Evolutionary conservation across 2,329 filamentous ascomycete genomes (phyloP).

Genomic region (Purpureocillium takamizusanense): DNA sequence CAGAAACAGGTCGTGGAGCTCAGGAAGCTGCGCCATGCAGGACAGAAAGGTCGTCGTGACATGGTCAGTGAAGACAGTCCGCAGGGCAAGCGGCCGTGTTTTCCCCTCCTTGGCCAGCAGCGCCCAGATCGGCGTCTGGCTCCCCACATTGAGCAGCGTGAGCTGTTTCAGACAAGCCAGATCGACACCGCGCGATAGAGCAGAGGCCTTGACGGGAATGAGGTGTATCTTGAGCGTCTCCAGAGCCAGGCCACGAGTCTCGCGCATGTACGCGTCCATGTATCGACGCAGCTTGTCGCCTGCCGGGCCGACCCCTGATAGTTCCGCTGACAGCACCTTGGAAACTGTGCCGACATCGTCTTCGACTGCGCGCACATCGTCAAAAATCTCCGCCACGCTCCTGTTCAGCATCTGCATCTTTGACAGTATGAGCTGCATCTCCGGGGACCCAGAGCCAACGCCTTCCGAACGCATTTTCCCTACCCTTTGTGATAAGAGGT

Average conservation of each 20-base stretch:
- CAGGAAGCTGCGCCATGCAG: conserved; percentile 41
- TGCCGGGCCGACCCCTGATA: conserved; percentile 1
- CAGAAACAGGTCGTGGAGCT: conserved; percentile 50
- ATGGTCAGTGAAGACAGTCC: conserved; percentile 55
- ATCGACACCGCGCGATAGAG: conserved; percentile 48
- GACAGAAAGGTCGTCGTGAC: conserved; percentile 46
- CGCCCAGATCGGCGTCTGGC: conserved; percentile 51
- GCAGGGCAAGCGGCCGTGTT: conserved; percentile 38
- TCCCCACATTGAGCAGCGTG: conserved; percentile 54
- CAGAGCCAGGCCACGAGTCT: conserved; percentile 49
- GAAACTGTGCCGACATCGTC: conserved; percentile 14
- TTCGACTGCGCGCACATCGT: conserved; percentile 7
- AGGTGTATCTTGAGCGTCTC: conserved; percentile 46
- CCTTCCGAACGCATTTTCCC: conserved; percentile 15
- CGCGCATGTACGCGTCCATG: conserved; percentile 44
- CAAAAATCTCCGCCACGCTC: conserved; percentile 6
- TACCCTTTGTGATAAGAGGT: conserved; percentile 19
- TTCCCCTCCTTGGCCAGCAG: conserved; percentile 46
- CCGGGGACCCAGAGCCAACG: conserved; percentile 13
- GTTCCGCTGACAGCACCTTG: conserved; percentile 11
- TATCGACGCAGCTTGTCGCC: conserved; percentile 12
- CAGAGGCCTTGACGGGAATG: conserved; percentile 50
- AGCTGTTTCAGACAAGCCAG: conserved; percentile 45
- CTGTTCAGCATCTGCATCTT: conserved; percentile 18
- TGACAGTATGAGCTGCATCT: conserved; percentile 24